Percentiles rank a stretch among this genome's conserved stretches.
These are phyloP conservation scores for Platanus orientalis DNA, from an alignment of 164 flowering plant species.

Conservation along the genomic window DNA sequence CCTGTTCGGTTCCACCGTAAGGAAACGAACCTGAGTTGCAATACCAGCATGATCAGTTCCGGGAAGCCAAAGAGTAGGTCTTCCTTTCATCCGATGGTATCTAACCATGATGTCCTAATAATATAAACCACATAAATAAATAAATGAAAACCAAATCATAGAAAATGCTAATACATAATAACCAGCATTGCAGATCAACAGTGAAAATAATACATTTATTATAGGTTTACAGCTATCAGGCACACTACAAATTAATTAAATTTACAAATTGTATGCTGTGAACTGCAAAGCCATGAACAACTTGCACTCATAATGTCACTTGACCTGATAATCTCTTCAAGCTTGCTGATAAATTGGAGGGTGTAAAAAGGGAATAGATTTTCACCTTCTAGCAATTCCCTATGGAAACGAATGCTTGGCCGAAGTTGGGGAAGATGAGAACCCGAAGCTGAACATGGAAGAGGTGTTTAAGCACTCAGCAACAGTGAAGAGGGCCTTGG, in stretches of 20 bases:
- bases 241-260: background rate
- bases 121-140: conserved; percentile 7
- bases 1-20: background rate
- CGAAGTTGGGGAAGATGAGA: too few species aligned
- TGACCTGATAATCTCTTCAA: too few species aligned
- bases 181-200: background rate
- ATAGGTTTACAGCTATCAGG: background rate
- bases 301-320: background rate
- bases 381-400: too few species aligned
- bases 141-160: background rate
- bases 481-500: too few species aligned
- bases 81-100: conserved; percentile 87
- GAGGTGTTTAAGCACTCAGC: too few species aligned
- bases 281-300: background rate
- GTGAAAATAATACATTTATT: background rate
- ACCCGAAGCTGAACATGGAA: too few species aligned
- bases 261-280: background rate
- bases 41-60: conserved; percentile 99
- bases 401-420: too few species aligned
- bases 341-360: too few species aligned
- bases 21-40: conserved; percentile 83
- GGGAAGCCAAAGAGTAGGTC: conserved; percentile 95
- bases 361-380: too few species aligned
- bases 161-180: background rate
- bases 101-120: conserved; percentile 93